Base-by-base conservation (phyloP, 2,329 filamentous ascomycete genomes). In the Endoconidiophora laricicola region DNA sequence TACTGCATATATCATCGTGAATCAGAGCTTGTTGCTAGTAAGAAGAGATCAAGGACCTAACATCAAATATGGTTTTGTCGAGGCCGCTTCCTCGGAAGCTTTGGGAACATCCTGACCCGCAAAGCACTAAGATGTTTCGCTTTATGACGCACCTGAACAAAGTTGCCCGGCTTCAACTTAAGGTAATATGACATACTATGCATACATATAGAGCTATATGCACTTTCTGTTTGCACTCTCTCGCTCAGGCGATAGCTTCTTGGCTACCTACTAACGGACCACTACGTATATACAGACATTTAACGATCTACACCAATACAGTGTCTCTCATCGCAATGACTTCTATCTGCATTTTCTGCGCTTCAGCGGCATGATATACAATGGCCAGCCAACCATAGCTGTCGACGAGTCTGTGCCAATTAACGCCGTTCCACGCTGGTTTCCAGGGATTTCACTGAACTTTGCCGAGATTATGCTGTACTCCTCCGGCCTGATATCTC, bases 381-480 rank as follows among this genome's bases (percentile, higher is more conserved):
- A 73, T 36, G 83, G 83, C 26, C 64, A 62, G 3, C 78, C 75
- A 58, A 64, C 63, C 0, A 63, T 59, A 7, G 76, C 82, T 1
- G 79, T 91, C 2, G 83, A 93, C 59, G 79, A 85, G 57, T 68
- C 67, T 0, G 69, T 73, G 1, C 76, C 79, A 1, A 85, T 93
- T 61, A 79, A 86, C 54, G 68, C 69, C 14, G 71, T 90, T 4
- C 86, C 86, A 0, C 65, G 69, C 39, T 93, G 86, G 86, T 93
- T 91, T 61, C 66, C 76, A 1, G 86, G 86, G 26, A 71, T 87
- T 1, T 65, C 68, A 4, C 62, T 91, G 57, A 93, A 87, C 59
- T 90, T 80, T 60, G 81, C 84, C 4, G 85, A 93, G 65, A 93
- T 91, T 60, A 64, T 86, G 23, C 74, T 94, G 23, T 88, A 76